Conservation (phyloP, 2,329 filamentous ascomycete genomes). For the Penicillium brevicompactum region DNA sequence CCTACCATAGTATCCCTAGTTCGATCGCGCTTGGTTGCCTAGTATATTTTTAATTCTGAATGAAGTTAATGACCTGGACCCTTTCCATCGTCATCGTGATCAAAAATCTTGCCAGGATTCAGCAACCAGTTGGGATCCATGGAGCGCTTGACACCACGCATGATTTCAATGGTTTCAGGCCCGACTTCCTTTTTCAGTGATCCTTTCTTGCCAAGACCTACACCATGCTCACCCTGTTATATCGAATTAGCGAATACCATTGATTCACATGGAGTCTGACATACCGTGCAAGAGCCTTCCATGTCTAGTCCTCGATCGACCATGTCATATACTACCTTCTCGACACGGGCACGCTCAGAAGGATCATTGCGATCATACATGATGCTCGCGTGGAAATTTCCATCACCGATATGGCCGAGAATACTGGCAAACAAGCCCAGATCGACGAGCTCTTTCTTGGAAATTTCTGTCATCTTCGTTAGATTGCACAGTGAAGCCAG, state of each 20-base stretch:
- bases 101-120: slow-evolving; percentile 92
- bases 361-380: slow-evolving; percentile 76
- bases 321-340: slow-evolving; percentile 85
- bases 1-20: too few species aligned
- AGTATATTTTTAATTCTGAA: neutral
- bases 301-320: slow-evolving; percentile 87
- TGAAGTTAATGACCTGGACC: slow-evolving; percentile 8
- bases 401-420: slow-evolving; percentile 87
- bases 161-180: slow-evolving; percentile 75
- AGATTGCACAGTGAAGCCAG: slow-evolving; percentile 8
- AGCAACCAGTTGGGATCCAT: slow-evolving; percentile 85
- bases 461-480: slow-evolving; percentile 62
- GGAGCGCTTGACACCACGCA: slow-evolving; percentile 80
- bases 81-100: slow-evolving; percentile 37
- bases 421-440: slow-evolving; percentile 85
- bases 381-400: slow-evolving; percentile 93
- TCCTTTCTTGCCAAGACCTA: slow-evolving; percentile 84
- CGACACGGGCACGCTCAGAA: slow-evolving; percentile 72
- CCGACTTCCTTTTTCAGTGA: slow-evolving; percentile 79
- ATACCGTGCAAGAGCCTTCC: slow-evolving; percentile 83
- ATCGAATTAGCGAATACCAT: slow-evolving; percentile 6
- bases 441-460: slow-evolving; percentile 85
- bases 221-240: slow-evolving; percentile 73
- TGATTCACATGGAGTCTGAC: neutral
- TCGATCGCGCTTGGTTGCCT: neutral